Evolutionary conservation across 106 monocot species (phyloP), one percentile per base, ranked within the genome.

Genomic region (Acanthochlamys bracteata): DNA sequence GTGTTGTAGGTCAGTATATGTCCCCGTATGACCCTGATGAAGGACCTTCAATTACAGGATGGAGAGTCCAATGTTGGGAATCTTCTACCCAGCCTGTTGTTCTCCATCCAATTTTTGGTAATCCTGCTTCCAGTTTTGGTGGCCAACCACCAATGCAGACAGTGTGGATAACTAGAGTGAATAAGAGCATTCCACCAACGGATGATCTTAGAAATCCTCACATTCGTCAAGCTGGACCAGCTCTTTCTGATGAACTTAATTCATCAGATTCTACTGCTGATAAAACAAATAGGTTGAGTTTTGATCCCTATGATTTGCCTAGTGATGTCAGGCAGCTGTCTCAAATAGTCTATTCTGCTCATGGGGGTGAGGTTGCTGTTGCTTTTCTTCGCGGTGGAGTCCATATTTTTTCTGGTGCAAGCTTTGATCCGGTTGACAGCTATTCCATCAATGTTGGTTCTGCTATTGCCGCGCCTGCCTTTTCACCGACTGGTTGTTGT

Each of bases 1-100:
- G 43, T 13, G 13, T 43, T 81, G 51, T 71, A 98, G 98, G 98
- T 21, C 98, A 98, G 60, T 98, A 98, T 55, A 98, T 98, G 98
- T 98, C 98, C 67, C 98, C 98, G 55, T 98, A 98, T 88, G 92
- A 98, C 73, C 98, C 98, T 40, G 92, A 98, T 68, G 92, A 98
- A 74, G 98, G 98, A 22, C 98, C 98, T 61, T 98, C 98, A 57
- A 98, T 98, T 67, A 92, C 98, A 33, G 92, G 98, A 63, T 98
- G 98, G 98, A 88, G 98, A 68, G 92, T 98, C 14, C 98, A 98
- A 46, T 83, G 88, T 59, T 98, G 98, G 98, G 85, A 91, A 78
- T 98, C 98, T 45, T 92, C 98, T 68, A 78, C 83, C 57, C 82
- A 98, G 70, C 85, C 98, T 72, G 98, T 98, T 75, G 98, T 85